These are phyloP conservation scores for Aspergillus terreus DNA, from an alignment of 2,329 filamentous ascomycete species.

Conservation along the genomic window DNA sequence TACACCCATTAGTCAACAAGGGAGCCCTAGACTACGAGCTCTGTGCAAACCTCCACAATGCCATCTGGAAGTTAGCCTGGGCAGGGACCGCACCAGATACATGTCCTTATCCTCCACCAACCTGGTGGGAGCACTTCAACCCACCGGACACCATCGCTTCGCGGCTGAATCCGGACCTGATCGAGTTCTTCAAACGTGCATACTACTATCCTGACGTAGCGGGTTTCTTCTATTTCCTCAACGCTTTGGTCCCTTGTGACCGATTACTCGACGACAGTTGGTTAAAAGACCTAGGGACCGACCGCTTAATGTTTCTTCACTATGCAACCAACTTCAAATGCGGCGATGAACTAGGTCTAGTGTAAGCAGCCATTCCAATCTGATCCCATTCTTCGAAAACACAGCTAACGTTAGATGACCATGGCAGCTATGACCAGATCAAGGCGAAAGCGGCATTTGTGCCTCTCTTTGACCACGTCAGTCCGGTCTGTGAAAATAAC, in stretches of 20 bases:
- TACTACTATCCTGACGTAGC: neutral
- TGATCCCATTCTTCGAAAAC: too few species aligned
- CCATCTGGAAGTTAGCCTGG: neutral
- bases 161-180: neutral
- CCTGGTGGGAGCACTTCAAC: neutral
- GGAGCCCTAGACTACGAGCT: neutral
- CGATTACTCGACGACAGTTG: neutral
- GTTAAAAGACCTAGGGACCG: neutral
- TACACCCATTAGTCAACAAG: neutral
- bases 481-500: neutral
- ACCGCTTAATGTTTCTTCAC: neutral
- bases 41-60: neutral
- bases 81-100: neutral
- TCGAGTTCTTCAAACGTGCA: neutral
- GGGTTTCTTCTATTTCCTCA: neutral
- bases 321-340: neutral
- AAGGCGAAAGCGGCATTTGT: too few species aligned
- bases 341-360: neutral
- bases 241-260: neutral
- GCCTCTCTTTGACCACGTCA: too few species aligned
- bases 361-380: neutral
- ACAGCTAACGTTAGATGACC: too few species aligned
- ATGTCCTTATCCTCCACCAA: neutral
- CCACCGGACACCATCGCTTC: neutral
- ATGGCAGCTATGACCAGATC: too few species aligned